A percentile compares a stretch with the other conserved stretches of the same genome.
phyloP scores from a whole-genome alignment of 345 rosid species.

The Salix brachista region DNA sequence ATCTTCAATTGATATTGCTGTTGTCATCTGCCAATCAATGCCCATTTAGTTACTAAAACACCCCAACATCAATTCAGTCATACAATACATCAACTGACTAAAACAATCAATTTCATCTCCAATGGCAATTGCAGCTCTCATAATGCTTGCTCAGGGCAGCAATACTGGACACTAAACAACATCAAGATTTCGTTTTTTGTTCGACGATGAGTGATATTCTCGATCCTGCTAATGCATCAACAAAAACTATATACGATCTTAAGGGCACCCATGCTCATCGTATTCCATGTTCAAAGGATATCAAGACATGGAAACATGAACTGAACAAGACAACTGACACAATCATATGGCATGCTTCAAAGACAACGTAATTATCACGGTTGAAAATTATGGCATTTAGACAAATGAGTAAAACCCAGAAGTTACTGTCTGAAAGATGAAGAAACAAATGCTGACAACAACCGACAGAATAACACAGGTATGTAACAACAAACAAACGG shows the following conservation, averaged over 20 bases:
- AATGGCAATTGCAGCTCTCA: not conserved
- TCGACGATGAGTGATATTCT: too few relatives aligned
- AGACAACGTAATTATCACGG: too few relatives aligned
- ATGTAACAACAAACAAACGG: not conserved
- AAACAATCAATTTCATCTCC: not conserved
- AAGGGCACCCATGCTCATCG: too few relatives aligned
- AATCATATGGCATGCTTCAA: too few relatives aligned
- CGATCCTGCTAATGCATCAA: too few relatives aligned
- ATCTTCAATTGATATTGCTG: conserved; percentile 77
- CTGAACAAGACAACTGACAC: too few relatives aligned
- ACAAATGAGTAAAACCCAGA: not conserved
- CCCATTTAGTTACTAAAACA: conserved; percentile 5
- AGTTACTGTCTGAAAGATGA: not conserved
- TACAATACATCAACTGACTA: not conserved
- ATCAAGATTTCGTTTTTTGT: not conserved
- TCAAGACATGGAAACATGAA: not conserved
- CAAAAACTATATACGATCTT: too few relatives aligned
- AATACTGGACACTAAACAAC: not conserved
- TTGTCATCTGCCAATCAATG: conserved; percentile 68
- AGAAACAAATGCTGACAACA: not conserved
- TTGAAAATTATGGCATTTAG: not conserved
- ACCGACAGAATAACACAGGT: not conserved
- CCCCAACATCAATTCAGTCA: not conserved
- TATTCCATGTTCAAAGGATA: not conserved
- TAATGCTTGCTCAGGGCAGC: not conserved